Evolutionary conservation across 192 early-diverging fungal genomes (phyloP).

Genomic region (Funneliformis mosseae): DNA sequence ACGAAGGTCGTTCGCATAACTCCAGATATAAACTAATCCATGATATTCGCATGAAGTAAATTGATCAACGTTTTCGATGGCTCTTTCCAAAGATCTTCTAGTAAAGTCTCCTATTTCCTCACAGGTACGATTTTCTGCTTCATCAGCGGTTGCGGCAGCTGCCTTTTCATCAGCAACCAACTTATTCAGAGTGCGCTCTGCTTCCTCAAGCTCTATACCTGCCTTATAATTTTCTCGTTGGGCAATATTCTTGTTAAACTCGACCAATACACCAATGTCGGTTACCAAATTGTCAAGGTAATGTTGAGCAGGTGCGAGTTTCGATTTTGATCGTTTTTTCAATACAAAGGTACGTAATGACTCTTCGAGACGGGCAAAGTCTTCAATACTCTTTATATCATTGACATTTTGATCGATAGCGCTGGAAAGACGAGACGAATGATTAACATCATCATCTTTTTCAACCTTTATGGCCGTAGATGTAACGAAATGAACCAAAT

Average conservation of each 20-base stretch:
- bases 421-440: slow-evolving; percentile 37
- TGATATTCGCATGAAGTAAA: slow-evolving; percentile 71
- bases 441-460: slow-evolving; percentile 16
- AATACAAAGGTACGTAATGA: slow-evolving; percentile 89
- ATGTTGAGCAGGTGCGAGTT: slow-evolving; percentile 91
- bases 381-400: slow-evolving; percentile 37
- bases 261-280: slow-evolving; percentile 76
- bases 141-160: slow-evolving; percentile 65
- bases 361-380: slow-evolving; percentile 84
- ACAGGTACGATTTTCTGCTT: slow-evolving; percentile 61
- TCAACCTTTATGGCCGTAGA: slow-evolving; percentile 55
- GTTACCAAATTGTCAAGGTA: slow-evolving; percentile 84
- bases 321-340: slow-evolving; percentile 92
- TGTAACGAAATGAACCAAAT: slow-evolving; percentile 97
- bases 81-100: slow-evolving; percentile 43
- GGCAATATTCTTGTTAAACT: slow-evolving; percentile 68
- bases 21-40: slow-evolving; percentile 82
- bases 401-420: slow-evolving; percentile 34
- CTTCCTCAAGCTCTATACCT: slow-evolving; percentile 60
- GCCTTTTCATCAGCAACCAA: slow-evolving; percentile 74
- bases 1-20: slow-evolving; percentile 82
- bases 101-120: slow-evolving; percentile 54
- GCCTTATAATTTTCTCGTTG: slow-evolving; percentile 64
- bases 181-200: slow-evolving; percentile 73
- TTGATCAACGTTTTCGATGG: slow-evolving; percentile 70